These are phyloP conservation scores for Castanea crenata DNA, from an alignment of 306 rosid genomes.

Conservation along the genomic window DNA sequence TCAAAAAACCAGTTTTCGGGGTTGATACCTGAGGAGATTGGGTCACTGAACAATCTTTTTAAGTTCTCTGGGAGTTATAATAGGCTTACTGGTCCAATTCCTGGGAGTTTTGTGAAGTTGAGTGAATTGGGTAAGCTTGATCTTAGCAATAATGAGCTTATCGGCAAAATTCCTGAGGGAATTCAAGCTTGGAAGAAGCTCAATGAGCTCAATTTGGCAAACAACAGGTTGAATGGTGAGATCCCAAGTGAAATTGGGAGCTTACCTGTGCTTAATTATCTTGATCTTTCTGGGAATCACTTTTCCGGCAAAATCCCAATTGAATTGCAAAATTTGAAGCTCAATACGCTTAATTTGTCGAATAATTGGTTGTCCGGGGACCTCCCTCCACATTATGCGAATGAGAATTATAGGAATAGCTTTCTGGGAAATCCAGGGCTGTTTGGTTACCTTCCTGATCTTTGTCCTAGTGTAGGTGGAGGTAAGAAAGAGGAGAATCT, in stretches of 20 bases:
- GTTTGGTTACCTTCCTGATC: conserved; percentile 48
- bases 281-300: conserved; percentile 64
- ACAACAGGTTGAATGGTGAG: conserved; percentile 49
- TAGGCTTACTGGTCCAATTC: conserved; percentile 50
- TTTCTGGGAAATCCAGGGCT: conserved; percentile 67
- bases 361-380: conserved; percentile 53
- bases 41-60: conserved; percentile 38
- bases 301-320: conserved; percentile 57
- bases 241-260: conserved; percentile 59
- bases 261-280: conserved; percentile 66
- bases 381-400: conserved; percentile 66
- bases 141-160: conserved; percentile 53
- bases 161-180: conserved; percentile 51
- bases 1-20: conserved; percentile 60
- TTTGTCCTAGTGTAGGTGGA: conserved; percentile 36
- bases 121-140: conserved; percentile 55
- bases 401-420: conserved; percentile 43
- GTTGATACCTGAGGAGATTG: conserved; percentile 56
- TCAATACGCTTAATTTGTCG: conserved; percentile 58
- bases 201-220: conserved; percentile 63
- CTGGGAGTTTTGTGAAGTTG: conserved; percentile 42
- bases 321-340: conserved; percentile 67
- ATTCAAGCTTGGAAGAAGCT: conserved; percentile 48
- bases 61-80: conserved; percentile 46
- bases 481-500: conserved; percentile 32